Evolutionary conservation across 495 filamentous ascomycete genomes (phyloP).

Genomic region (Penicillium flavigenum): DNA sequence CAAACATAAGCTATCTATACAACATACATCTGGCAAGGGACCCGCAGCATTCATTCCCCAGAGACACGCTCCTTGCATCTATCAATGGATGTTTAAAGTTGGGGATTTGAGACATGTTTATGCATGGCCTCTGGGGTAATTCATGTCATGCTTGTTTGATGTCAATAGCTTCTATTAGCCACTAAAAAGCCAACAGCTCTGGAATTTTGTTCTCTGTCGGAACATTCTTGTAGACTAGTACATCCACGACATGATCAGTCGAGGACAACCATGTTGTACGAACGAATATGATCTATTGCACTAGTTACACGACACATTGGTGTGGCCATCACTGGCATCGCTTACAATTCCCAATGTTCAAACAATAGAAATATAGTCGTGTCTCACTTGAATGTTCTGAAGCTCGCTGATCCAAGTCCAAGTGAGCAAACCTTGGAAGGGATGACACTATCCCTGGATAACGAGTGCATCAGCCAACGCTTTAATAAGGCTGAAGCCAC

Average conservation of each 20-base stretch:
- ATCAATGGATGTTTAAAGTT: slow-evolving; percentile 1
- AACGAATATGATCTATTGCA: background rate
- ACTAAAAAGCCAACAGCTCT: background rate
- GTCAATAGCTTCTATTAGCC: background rate
- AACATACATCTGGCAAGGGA: slow-evolving; percentile 1
- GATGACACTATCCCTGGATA: slow-evolving; percentile 1
- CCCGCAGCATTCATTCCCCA: background rate
- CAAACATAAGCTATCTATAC: background rate
- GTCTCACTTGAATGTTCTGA: background rate
- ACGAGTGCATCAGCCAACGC: background rate
- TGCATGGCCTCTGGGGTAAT: slow-evolving; percentile 2
- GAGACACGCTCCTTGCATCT: slow-evolving; percentile 4
- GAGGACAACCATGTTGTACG: background rate
- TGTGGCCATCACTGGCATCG: background rate
- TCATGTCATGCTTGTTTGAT: background rate
- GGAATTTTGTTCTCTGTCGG: slow-evolving; percentile 5
- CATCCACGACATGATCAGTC: slow-evolving; percentile 10
- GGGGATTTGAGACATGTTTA: slow-evolving; percentile 4
- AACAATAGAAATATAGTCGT: background rate
- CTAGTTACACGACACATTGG: background rate
- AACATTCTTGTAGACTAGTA: background rate
- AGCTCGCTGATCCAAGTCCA: background rate
- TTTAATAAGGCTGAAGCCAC: slow-evolving; percentile 20
- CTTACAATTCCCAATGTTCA: background rate
- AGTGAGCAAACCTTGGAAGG: background rate